Conservation (phyloP, 139 green algal genomes). For the Eudorina sp. region DNA sequence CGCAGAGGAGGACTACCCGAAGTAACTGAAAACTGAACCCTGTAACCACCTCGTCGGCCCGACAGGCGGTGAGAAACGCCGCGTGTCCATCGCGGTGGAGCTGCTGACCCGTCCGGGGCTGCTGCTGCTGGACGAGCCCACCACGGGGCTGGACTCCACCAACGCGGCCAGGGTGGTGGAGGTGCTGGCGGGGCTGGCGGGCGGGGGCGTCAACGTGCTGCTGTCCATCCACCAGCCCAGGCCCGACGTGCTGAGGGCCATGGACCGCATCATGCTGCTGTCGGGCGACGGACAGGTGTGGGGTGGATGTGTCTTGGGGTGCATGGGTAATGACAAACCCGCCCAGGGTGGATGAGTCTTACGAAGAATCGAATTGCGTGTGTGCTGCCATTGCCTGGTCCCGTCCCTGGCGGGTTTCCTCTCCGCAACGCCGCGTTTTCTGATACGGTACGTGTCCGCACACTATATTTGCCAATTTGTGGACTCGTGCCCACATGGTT, state of each 20-base stretch:
- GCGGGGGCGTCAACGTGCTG: constrained; percentile 66
- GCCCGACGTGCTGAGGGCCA: constrained; percentile 75
- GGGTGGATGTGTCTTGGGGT: not conserved
- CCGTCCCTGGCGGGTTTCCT: no score
- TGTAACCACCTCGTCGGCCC: no score
- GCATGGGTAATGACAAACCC: not conserved
- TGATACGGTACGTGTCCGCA: no score
- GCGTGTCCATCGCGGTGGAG: constrained; percentile 79
- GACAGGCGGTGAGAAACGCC: constrained; percentile 77
- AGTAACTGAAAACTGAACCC: no score
- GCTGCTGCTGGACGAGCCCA: constrained; percentile 90
- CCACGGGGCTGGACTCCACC: constrained; percentile 76
- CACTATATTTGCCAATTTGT: no score
- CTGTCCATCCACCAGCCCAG: constrained; percentile 81
- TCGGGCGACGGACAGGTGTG: constrained; percentile 64
- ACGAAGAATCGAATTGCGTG: no score
- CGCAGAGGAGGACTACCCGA: no score
- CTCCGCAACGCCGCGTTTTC: no score
- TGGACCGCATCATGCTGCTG: constrained; percentile 75
- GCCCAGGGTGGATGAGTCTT: no score
- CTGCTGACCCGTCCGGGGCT: constrained; percentile 77
- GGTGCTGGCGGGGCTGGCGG: constrained; percentile 69
- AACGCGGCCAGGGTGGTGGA: constrained; percentile 79
- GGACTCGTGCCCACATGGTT: no score
- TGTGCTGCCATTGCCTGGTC: no score